Evolutionary conservation across 805 yeast genomes (phyloP).

Genomic region (Saccharomyces jurei): DNA sequence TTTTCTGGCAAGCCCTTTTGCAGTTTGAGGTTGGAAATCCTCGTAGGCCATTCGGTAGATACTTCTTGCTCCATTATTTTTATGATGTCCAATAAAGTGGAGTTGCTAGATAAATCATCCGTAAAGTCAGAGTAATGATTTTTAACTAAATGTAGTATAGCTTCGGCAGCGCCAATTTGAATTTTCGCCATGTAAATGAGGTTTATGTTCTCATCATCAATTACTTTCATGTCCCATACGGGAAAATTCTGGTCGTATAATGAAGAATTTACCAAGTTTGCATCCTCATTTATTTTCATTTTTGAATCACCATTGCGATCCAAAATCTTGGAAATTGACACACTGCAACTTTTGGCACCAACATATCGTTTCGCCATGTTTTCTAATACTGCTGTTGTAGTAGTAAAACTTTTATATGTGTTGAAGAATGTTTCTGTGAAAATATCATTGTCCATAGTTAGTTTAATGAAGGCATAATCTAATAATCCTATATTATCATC

Average conservation of each 20-base stretch:
- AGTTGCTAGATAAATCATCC: constrained; percentile 54
- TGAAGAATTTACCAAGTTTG: not conserved
- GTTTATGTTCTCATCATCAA: constrained; percentile 44
- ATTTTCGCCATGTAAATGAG: constrained; percentile 66
- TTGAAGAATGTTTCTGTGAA: constrained; percentile 64
- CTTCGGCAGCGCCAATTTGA: constrained; percentile 74
- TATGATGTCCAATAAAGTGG: constrained; percentile 53
- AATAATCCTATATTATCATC: constrained; percentile 20
- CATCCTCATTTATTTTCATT: constrained; percentile 24
- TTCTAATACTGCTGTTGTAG: constrained; percentile 45
- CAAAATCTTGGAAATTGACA: constrained; percentile 37
- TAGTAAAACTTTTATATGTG: constrained; percentile 57
- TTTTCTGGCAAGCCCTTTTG: constrained; percentile 3
- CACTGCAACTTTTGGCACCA: constrained; percentile 57
- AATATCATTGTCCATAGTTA: constrained; percentile 55
- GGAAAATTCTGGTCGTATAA: constrained; percentile 39
- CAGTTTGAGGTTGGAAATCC: constrained; percentile 31
- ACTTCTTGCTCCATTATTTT: constrained; percentile 64
- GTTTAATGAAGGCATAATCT: constrained; percentile 36
- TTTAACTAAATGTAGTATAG: constrained; percentile 58
- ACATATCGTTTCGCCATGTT: constrained; percentile 47
- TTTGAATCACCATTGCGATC: constrained; percentile 13
- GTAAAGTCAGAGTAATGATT: constrained; percentile 71
- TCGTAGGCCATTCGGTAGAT: constrained; percentile 40
- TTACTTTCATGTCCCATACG: constrained; percentile 43